Evolutionary conservation across 2,329 filamentous ascomycete species (phyloP), one percentile per base, ranked within the genome.

Genomic region (Penicillium sp.): DNA sequence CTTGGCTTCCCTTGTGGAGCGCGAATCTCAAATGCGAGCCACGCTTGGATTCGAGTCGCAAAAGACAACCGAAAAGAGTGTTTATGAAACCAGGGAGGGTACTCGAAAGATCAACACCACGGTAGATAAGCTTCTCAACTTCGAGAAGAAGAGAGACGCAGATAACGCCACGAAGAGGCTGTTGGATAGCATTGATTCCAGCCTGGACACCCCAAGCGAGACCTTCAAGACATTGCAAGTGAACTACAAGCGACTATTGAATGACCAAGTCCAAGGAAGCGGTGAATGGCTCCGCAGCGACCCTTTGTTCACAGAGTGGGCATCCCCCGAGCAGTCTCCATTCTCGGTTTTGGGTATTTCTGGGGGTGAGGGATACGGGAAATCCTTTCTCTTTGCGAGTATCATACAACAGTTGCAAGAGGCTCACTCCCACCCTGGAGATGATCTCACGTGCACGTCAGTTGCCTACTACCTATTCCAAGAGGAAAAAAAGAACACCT

Each of bases 11-110:
- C 56, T 68, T 8, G 65, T 68, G 14, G 62, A 68, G 36, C 61
- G 61, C 29, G 66, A 69, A 47, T 64, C 64, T 13, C 61, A 63
- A 43, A 66, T 68, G 59, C 64, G 62, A 11, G 60, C 60, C 24
- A 65, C 66, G 4, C 44, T 69, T 13, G 64, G 60, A 22, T 56
- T 66, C 13, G 63, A 66, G 46, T 66, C 64, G 1, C 61, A 63
- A 22, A 66, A 67, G 48, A 60, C 49, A 5, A 67, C 55, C 24
- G 63, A 67, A 47, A 54, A 16, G 44, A 58, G 54, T 13, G 59
- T 65, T 34, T 48, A 56, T 21, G 48, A 61, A 24, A 58, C 34
- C 5, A 42, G 47, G 31, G 55, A 61, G 8, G 52, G 52, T 9
- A 58, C 59, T 7, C 55, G 46, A 46, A 61, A 52, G 38, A 48